Conservation (phyloP, 495 filamentous ascomycete genomes). For the Penicillium waksmanii region DNA sequence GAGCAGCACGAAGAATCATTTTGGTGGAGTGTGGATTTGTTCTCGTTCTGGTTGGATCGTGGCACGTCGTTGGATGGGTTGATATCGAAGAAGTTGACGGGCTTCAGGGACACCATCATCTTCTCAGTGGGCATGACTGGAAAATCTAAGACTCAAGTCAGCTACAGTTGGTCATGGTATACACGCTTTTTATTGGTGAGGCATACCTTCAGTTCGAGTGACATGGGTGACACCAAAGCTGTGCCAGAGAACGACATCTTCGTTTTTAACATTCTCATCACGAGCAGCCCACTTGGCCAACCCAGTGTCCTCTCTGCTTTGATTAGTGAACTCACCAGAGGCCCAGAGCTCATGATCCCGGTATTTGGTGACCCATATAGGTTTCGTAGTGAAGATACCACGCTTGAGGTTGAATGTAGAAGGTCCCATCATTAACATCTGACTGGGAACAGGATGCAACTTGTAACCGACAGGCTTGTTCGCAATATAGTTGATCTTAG, state of each 20-base stretch:
- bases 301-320: conserved; percentile 62
- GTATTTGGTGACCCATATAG: conserved; percentile 80
- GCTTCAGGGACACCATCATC: conserved; percentile 60
- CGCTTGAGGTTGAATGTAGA: conserved; percentile 60
- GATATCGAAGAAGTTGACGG: conserved; percentile 67
- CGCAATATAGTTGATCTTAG: conserved; percentile 69
- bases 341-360: conserved; percentile 78
- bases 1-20: too few relatives aligned
- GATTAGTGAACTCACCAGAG: conserved; percentile 82
- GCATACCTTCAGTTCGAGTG: conserved; percentile 47
- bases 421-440: conserved; percentile 75
- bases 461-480: conserved; percentile 78
- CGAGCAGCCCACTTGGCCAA: conserved; percentile 16
- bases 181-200: neutral
- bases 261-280: conserved; percentile 43
- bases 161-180: neutral
- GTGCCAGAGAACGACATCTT: conserved; percentile 51
- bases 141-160: conserved; percentile 43
- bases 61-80: neutral
- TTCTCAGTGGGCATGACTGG: conserved; percentile 62
- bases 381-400: conserved; percentile 41
- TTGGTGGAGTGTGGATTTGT: neutral
- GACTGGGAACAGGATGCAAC: conserved; percentile 69
- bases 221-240: conserved; percentile 64
- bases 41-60: neutral